Percentiles rank a stretch among this genome's conserved stretches.
Conservation (phyloP, 2,329 filamentous ascomycete genomes). For the Emydomyces testavorans region DNA sequence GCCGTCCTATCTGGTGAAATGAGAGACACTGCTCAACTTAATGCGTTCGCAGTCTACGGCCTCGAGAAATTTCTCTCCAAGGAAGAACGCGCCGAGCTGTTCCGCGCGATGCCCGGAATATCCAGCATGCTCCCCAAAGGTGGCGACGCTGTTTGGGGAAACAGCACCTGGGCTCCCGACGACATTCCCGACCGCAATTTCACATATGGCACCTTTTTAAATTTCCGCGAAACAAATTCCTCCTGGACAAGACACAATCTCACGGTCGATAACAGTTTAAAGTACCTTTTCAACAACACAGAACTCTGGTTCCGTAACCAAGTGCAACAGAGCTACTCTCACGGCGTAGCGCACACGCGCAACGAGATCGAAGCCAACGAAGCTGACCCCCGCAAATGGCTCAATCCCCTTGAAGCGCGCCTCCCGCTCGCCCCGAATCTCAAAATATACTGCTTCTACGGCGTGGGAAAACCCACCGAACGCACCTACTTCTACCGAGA, state of each 20-base stretch:
- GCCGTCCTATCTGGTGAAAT: slow-evolving; percentile 92
- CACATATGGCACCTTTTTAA: slow-evolving; percentile 71
- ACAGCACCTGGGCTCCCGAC: slow-evolving; percentile 75
- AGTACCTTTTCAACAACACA: slow-evolving; percentile 64
- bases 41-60: slow-evolving; percentile 91
- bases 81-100: slow-evolving; percentile 82
- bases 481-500: slow-evolving; percentile 81
- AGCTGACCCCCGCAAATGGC: slow-evolving; percentile 69
- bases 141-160: slow-evolving; percentile 90
- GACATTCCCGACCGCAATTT: slow-evolving; percentile 61
- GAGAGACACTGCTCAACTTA: slow-evolving; percentile 94
- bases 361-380: slow-evolving; percentile 75
- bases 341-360: slow-evolving; percentile 69
- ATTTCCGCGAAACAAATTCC: slow-evolving; percentile 61
- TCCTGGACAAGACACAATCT: slow-evolving; percentile 57
- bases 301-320: slow-evolving; percentile 77
- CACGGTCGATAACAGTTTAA: slow-evolving; percentile 64
- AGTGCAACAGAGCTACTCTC: slow-evolving; percentile 66
- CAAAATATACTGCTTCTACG: slow-evolving; percentile 97
- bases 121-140: slow-evolving; percentile 94
- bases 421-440: slow-evolving; percentile 76
- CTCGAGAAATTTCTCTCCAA: slow-evolving; percentile 89
- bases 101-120: slow-evolving; percentile 92
- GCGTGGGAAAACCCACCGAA: slow-evolving; percentile 83
- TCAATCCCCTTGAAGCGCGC: slow-evolving; percentile 87